A percentile compares a stretch with the other conserved stretches of the same genome.
Conservation (phyloP, 352 stramenopile genomes). For the Pythium sp. region DNA sequence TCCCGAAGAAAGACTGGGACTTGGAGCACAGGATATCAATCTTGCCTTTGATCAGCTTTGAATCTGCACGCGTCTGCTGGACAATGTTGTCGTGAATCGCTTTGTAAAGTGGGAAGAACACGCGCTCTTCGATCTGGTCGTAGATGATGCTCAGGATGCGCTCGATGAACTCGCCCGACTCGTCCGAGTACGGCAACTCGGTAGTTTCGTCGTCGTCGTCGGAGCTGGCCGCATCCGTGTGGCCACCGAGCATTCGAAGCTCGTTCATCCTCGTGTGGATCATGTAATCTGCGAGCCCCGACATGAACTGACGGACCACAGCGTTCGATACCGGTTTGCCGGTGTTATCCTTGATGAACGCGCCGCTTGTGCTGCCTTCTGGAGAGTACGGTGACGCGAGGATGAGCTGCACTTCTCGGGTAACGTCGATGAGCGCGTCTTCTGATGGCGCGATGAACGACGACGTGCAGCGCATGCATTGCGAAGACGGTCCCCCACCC, state of each 20-base stretch:
- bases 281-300: conserved; percentile 76
- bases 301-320: conserved; percentile 74
- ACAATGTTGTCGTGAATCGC: conserved; percentile 64
- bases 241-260: conserved; percentile 54
- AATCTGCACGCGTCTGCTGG: conserved; percentile 53
- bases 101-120: conserved; percentile 79
- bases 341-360: conserved; percentile 71
- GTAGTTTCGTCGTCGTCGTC: conserved; percentile 29
- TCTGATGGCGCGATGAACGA: conserved; percentile 82
- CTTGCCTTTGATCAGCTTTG: conserved; percentile 73
- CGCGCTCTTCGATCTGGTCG: conserved; percentile 83
- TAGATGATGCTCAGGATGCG: conserved; percentile 68
- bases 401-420: conserved; percentile 78
- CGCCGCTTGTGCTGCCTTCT: conserved; percentile 67
- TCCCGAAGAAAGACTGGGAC: conserved; percentile 82
- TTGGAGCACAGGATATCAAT: conserved; percentile 80
- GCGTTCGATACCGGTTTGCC: conserved; percentile 44
- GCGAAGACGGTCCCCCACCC: neutral
- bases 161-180: conserved; percentile 55
- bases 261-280: conserved; percentile 80
- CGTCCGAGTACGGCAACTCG: conserved; percentile 17
- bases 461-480: conserved; percentile 65
- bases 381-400: conserved; percentile 82
- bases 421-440: conserved; percentile 68
- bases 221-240: conserved; percentile 25